phyloP scores from a whole-genome alignment of 2,329 filamentous ascomycete genomes.

The Graphium sp. region DNA sequence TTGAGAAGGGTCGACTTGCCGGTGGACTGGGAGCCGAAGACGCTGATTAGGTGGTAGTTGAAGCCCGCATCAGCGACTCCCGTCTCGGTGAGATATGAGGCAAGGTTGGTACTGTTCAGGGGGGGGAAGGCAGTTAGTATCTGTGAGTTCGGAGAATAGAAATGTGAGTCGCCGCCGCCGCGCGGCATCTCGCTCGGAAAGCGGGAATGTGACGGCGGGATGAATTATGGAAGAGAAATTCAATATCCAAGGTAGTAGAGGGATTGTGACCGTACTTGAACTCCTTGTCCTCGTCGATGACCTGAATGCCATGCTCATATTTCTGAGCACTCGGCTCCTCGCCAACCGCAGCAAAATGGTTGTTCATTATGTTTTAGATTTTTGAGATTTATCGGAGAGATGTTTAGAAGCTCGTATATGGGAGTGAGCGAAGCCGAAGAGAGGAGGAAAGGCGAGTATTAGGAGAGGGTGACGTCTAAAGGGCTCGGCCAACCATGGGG shows the following conservation, averaged over 20 bases:
- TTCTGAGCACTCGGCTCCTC: constrained; percentile 43
- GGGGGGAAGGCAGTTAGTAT: constrained; percentile 6
- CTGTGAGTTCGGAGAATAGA: background rate
- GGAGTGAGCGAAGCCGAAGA: background rate
- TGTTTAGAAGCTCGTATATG: no score
- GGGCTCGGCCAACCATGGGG: no score
- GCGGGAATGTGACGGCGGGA: constrained; percentile 3
- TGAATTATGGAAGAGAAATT: constrained; percentile 4
- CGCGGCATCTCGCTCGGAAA: constrained; percentile 7
- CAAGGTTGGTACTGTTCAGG: constrained; percentile 49
- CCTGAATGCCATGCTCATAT: constrained; percentile 90
- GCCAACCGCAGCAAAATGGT: constrained; percentile 63
- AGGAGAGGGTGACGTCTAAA: no score
- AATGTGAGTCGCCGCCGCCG: no score
- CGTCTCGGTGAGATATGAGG: constrained; percentile 65
- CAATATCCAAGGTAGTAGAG: background rate
- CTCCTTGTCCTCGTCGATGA: constrained; percentile 74
- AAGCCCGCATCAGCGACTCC: constrained; percentile 79
- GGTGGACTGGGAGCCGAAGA: constrained; percentile 96
- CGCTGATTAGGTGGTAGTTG: constrained; percentile 98
- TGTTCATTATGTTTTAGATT: constrained; percentile 42
- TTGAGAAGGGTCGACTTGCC: constrained; percentile 97
- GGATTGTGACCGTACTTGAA: constrained; percentile 59
- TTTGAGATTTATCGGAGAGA: constrained; percentile 6
- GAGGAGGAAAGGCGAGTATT: background rate